Conservation (phyloP, 495 filamentous ascomycete species). For the Xylaria flabelliformis region DNA sequence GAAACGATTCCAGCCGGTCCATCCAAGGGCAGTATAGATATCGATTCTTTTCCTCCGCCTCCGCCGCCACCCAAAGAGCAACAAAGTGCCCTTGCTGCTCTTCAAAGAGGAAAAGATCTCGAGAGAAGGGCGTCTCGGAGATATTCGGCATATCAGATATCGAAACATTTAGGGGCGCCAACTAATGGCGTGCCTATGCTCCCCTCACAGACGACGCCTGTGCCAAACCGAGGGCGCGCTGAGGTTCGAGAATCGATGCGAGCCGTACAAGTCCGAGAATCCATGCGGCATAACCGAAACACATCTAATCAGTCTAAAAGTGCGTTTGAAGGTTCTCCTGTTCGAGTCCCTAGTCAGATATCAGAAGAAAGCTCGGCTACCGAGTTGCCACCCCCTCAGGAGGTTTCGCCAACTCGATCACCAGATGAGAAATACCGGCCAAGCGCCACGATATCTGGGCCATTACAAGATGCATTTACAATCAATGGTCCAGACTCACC, state of each 20-base stretch:
- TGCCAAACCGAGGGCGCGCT: constrained; percentile 81
- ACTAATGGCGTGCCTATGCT: constrained; percentile 85
- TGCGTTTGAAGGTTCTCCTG: constrained; percentile 62
- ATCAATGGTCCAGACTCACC: constrained; percentile 40
- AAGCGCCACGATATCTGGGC: constrained; percentile 59
- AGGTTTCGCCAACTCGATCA: constrained; percentile 60
- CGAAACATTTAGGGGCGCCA: constrained; percentile 84
- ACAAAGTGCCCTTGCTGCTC: constrained; percentile 86
- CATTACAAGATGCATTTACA: constrained; percentile 48
- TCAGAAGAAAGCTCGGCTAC: constrained; percentile 63
- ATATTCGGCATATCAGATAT: constrained; percentile 95
- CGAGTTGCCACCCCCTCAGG: constrained; percentile 46
- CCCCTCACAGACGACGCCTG: constrained; percentile 82
- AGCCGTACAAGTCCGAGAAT: constrained; percentile 82
- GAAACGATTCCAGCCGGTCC: constrained; percentile 55
- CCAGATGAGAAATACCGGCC: constrained; percentile 66
- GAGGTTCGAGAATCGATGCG: constrained; percentile 92
- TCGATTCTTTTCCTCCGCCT: constrained; percentile 66
- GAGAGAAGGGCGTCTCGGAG: constrained; percentile 90
- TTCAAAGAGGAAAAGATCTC: constrained; percentile 91
- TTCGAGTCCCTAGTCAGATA: constrained; percentile 67
- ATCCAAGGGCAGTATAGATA: constrained; percentile 45
- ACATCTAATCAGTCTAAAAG: constrained; percentile 49
- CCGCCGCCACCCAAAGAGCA: constrained; percentile 81
- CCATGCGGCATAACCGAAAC: constrained; percentile 66